Conservation (phyloP, 1,284 basidiomycete species). For the Cutaneotrichosporon arboriforme region DNA sequence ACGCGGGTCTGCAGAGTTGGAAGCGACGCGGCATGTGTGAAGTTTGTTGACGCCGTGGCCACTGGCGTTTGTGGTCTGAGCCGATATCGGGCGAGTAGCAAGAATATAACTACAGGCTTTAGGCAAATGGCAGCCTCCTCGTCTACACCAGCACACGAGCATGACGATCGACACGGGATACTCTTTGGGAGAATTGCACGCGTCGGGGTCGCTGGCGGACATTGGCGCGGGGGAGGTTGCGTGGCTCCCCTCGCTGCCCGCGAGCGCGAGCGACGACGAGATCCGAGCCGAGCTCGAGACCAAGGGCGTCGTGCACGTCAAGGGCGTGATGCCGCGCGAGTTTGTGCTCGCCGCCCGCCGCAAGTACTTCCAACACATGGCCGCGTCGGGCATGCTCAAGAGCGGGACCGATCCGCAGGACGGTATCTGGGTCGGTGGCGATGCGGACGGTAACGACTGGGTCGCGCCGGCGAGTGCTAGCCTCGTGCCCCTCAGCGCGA, state of each 20-base stretch:
- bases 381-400: constrained; percentile 14
- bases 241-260: constrained; percentile 17
- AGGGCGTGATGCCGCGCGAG: constrained; percentile 21
- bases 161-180: not conserved
- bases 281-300: constrained; percentile 9
- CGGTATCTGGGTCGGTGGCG: not conserved
- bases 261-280: constrained; percentile 10
- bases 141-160: not conserved
- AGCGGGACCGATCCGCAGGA: constrained; percentile 6
- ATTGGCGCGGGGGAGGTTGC: constrained; percentile 1
- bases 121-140: no score
- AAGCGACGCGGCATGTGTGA: no score
- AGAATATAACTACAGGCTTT: not conserved
- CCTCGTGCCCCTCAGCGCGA: not conserved
- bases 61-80: not conserved
- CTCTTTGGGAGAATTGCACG: constrained; percentile 1
- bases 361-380: constrained; percentile 14
- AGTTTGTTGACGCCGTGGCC: not conserved
- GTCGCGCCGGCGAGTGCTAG: not conserved
- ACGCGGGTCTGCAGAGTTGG: not conserved
- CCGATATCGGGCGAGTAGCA: not conserved
- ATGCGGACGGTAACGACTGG: constrained; percentile 1
- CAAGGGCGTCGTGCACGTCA: constrained; percentile 22
- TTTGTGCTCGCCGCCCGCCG: constrained; percentile 5
- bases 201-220: constrained; percentile 4